These are phyloP conservation scores for Goffeauzyma gilvescens DNA, from an alignment of 768 basidiomycete species.

Conservation along the genomic window DNA sequence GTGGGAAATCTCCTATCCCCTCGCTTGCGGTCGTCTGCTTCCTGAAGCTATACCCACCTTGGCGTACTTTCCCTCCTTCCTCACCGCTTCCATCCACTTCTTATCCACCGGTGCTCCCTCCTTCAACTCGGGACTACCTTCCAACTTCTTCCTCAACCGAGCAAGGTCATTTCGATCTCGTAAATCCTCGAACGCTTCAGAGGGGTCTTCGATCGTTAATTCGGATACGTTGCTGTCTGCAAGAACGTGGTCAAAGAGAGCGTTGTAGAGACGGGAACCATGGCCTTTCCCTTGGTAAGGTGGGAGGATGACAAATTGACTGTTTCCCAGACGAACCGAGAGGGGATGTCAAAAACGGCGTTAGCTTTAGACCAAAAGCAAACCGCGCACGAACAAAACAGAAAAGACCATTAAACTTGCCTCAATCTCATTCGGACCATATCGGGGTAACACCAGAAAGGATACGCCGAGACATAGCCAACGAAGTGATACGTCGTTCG, in stretches of 20 bases:
- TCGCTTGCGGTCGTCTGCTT: too few relatives aligned
- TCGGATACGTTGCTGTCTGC: conserved; percentile 57
- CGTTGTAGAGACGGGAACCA: conserved; percentile 72
- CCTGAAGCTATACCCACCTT: conserved; percentile 39
- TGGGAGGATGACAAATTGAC: conserved; percentile 83
- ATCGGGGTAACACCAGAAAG: conserved; percentile 91
- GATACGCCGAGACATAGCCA: conserved; percentile 84
- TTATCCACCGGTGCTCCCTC: conserved; percentile 62
- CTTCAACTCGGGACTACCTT: conserved; percentile 41
- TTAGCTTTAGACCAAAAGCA: not conserved
- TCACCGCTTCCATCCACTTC: conserved; percentile 59
- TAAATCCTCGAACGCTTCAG: conserved; percentile 91
- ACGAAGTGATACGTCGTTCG: conserved; percentile 65
- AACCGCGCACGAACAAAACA: too few relatives aligned
- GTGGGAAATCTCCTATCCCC: too few relatives aligned
- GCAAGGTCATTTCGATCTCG: conserved; percentile 76
- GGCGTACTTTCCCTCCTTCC: conserved; percentile 71
- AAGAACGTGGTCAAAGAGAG: conserved; percentile 61
- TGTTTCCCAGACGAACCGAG: conserved; percentile 32
- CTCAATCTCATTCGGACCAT: conserved; percentile 68
- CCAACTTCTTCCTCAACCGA: conserved; percentile 59
- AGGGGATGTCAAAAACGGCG: too few relatives aligned
- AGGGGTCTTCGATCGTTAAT: conserved; percentile 90
- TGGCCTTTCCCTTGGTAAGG: conserved; percentile 79
- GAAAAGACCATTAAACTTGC: too few relatives aligned